These are phyloP conservation scores for Myriosclerotinia scirpicola DNA, from an alignment of 2,329 filamentous ascomycete species.

Conservation along the genomic window DNA sequence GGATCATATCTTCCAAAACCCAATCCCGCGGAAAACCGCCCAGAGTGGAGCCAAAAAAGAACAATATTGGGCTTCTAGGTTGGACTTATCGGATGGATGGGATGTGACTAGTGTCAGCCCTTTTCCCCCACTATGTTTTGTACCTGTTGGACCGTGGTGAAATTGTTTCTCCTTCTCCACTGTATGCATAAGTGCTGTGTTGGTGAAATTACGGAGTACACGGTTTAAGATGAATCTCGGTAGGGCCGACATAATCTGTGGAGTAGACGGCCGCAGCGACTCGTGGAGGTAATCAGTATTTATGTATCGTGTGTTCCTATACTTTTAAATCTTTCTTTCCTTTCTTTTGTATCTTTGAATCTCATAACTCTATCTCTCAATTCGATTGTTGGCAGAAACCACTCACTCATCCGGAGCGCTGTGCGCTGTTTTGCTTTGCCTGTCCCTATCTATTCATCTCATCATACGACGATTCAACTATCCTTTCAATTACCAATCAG, in stretches of 20 bases:
- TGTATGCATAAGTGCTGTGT: neutral
- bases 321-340: neutral
- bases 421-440: neutral
- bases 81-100: neutral
- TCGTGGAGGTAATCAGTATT: conserved; percentile 1
- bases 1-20: neutral
- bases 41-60: conserved; percentile 13
- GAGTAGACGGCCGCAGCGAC: conserved; percentile 4
- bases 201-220: conserved; percentile 2
- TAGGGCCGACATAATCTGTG: conserved; percentile 10
- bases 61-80: conserved; percentile 9
- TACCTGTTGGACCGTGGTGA: conserved; percentile 5
- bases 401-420: conserved; percentile 11
- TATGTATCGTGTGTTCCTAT: conserved; percentile 2
- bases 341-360: neutral
- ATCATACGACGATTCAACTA: neutral
- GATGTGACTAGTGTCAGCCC: conserved; percentile 7
- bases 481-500: neutral
- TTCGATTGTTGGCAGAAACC: neutral
- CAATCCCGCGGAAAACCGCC: conserved; percentile 4
- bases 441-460: no score
- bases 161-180: conserved; percentile 7
- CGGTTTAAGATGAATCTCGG: conserved; percentile 11
- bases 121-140: conserved; percentile 15
- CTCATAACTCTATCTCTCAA: neutral